Conservation (phyloP, 2,329 filamentous ascomycete species). For the Lasiodiplodia sp. region DNA sequence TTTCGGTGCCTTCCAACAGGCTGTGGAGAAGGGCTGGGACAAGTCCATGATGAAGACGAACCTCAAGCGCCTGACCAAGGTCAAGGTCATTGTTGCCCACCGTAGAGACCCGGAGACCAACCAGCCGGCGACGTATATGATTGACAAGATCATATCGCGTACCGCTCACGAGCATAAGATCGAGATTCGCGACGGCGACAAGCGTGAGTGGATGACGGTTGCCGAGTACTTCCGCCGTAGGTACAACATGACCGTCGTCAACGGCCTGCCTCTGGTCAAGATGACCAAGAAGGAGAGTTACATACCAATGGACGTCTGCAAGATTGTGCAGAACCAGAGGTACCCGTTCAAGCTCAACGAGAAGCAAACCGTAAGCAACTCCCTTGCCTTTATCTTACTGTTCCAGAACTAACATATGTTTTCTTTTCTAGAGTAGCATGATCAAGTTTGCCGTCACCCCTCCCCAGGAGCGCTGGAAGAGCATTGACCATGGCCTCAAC, state of each 20-base stretch:
- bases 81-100: constrained; percentile 52
- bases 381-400: constrained; percentile 37
- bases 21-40: constrained; percentile 31
- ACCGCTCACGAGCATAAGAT: constrained; percentile 56
- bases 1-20: constrained; percentile 37
- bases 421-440: constrained; percentile 64
- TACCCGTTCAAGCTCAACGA: constrained; percentile 67
- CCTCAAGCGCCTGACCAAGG: constrained; percentile 52
- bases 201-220: constrained; percentile 57
- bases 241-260: constrained; percentile 59
- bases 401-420: background rate
- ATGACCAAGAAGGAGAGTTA: constrained; percentile 63
- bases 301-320: constrained; percentile 64
- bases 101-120: constrained; percentile 39
- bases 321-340: constrained; percentile 62
- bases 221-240: constrained; percentile 61
- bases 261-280: constrained; percentile 62
- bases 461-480: constrained; percentile 70
- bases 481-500: constrained; percentile 72
- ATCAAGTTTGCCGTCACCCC: constrained; percentile 90
- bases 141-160: constrained; percentile 57
- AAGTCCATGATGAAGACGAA: constrained; percentile 39
- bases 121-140: constrained; percentile 53
- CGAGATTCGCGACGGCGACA: constrained; percentile 63
- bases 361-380: constrained; percentile 64